A percentile compares a stretch with the other conserved stretches of the same genome.
phyloP scores from a whole-genome alignment of 768 basidiomycete genomes.

The Trametes elegans region DNA sequence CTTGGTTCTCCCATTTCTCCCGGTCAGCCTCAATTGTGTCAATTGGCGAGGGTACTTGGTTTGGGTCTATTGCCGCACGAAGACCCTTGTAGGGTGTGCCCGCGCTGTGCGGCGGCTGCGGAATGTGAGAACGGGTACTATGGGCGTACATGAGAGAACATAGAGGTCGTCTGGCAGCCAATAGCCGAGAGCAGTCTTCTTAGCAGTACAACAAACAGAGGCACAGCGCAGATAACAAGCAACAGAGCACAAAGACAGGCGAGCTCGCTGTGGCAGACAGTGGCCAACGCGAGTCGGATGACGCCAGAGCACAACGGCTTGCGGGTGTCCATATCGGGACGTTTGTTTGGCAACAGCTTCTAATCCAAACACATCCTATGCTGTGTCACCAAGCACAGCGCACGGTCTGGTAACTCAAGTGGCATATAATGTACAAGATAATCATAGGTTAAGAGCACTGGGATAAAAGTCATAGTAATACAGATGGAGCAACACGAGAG shows the following conservation, averaged over 20 bases:
- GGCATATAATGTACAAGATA: not conserved
- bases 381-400: not conserved
- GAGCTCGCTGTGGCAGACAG: not conserved
- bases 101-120: constrained; percentile 59
- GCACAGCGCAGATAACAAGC: too few species aligned
- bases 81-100: constrained; percentile 53
- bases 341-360: constrained; percentile 17
- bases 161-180: too few species aligned
- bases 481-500: not conserved
- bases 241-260: too few species aligned
- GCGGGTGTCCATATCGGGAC: constrained; percentile 1
- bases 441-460: not conserved
- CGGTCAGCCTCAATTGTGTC: constrained; percentile 78
- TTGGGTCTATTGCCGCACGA: constrained; percentile 79
- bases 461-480: not conserved
- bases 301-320: not conserved
- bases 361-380: constrained; percentile 14
- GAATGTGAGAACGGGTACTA: constrained; percentile 36
- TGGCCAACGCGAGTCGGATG: not conserved
- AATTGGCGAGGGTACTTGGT: constrained; percentile 89
- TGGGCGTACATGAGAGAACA: constrained; percentile 15
- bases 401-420: too few species aligned
- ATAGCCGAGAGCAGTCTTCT: too few species aligned
- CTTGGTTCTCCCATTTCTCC: constrained; percentile 69
- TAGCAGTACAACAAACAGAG: not conserved